Evolutionary conservation across 352 stramenopile genomes (phyloP).

Genomic region (Nothophytophthora sp.): DNA sequence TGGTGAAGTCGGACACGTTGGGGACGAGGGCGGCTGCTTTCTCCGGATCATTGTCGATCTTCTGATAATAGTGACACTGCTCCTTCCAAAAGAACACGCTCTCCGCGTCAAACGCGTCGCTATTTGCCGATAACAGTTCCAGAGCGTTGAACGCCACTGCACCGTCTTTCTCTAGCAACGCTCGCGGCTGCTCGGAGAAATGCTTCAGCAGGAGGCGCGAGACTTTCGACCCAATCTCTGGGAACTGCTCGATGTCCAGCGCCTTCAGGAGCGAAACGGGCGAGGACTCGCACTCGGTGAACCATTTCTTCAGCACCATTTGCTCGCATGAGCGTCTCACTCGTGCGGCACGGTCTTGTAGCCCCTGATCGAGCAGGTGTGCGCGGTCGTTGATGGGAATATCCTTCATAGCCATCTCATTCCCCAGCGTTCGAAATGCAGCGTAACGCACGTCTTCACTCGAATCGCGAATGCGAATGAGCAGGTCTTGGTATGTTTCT

Average conservation of each 20-base stretch:
- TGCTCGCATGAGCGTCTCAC: constrained; percentile 62
- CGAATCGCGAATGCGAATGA: constrained; percentile 77
- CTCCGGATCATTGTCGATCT: constrained; percentile 57
- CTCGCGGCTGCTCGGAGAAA: constrained; percentile 36
- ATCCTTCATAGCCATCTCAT: constrained; percentile 43
- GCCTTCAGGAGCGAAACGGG: constrained; percentile 55
- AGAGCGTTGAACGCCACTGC: constrained; percentile 43
- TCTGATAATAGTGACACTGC: constrained; percentile 75
- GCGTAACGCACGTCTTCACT: constrained; percentile 67
- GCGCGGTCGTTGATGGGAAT: constrained; percentile 68
- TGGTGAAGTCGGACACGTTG: constrained; percentile 73
- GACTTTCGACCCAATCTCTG: constrained; percentile 48
- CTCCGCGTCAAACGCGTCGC: constrained; percentile 42
- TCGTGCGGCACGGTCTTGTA: constrained; percentile 61
- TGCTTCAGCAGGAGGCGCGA: constrained; percentile 51
- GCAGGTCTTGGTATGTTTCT: constrained; percentile 48
- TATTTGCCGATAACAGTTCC: constrained; percentile 42
- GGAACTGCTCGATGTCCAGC: constrained; percentile 67
- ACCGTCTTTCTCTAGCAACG: constrained; percentile 28
- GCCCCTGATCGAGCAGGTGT: constrained; percentile 72
- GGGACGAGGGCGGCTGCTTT: constrained; percentile 53
- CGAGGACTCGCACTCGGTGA: constrained; percentile 52
- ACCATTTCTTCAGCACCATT: constrained; percentile 75
- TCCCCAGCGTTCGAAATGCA: constrained; percentile 57
- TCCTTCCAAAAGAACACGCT: constrained; percentile 83